Conservation (phyloP, 2,329 filamentous ascomycete genomes). For the Triangularia setosa region DNA sequence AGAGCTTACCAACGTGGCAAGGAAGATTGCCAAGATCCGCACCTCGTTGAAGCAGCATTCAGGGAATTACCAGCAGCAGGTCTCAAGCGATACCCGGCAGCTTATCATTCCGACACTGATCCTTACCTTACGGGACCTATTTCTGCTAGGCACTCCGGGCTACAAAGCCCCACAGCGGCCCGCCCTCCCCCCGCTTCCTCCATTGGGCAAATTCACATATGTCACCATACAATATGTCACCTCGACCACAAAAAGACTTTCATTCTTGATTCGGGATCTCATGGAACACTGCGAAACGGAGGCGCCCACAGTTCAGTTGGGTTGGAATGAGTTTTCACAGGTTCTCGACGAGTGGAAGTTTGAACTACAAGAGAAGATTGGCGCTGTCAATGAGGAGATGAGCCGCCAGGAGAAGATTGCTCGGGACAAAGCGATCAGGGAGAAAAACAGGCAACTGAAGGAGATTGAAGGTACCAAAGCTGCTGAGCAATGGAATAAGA, state of each 20-base stretch:
- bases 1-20: not conserved
- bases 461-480: not conserved
- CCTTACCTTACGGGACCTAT: not conserved
- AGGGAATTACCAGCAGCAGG: not conserved
- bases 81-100: not conserved
- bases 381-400: slow-evolving; percentile 11
- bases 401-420: slow-evolving; percentile 3
- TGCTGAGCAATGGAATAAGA: not conserved
- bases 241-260: slow-evolving; percentile 11
- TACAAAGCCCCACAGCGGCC: not conserved
- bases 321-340: not conserved
- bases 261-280: not conserved
- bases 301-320: not conserved
- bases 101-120: not conserved
- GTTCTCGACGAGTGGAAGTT: slow-evolving; percentile 7
- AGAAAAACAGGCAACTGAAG: not conserved
- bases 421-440: slow-evolving; percentile 7
- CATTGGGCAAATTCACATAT: slow-evolving; percentile 10
- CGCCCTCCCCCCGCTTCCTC: not conserved
- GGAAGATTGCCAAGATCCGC: not conserved
- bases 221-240: slow-evolving; percentile 14
- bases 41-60: not conserved
- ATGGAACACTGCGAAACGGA: not conserved
- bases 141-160: slow-evolving; percentile 6
- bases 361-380: slow-evolving; percentile 2